Evolutionary conservation across 1,284 basidiomycete genomes (phyloP).

Genomic region (Phlebopus sp.): DNA sequence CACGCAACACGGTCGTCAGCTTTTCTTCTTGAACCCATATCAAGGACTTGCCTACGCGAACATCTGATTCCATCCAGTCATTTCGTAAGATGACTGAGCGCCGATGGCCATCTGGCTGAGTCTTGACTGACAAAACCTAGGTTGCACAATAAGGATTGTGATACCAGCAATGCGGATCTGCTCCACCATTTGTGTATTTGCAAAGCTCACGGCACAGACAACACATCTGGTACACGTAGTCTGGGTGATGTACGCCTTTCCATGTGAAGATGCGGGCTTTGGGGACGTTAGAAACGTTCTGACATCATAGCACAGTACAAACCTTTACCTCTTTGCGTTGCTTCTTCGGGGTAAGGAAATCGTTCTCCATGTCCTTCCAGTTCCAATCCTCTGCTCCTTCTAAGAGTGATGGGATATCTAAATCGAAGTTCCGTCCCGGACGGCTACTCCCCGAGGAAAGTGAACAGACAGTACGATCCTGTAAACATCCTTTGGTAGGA

Average conservation of each 20-base stretch:
- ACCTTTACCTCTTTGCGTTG: constrained; percentile 24
- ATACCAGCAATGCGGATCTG: constrained; percentile 1
- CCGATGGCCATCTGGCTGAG: constrained; percentile 38
- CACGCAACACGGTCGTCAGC: background rate
- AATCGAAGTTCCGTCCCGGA: constrained; percentile 8
- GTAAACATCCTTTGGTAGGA: constrained; percentile 17
- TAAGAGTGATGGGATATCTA: constrained; percentile 34
- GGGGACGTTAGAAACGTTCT: background rate
- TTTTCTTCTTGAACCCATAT: background rate
- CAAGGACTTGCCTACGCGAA: constrained; percentile 47
- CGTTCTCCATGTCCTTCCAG: constrained; percentile 47
- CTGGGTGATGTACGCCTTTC: constrained; percentile 23
- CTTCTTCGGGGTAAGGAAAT: constrained; percentile 37
- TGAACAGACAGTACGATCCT: constrained; percentile 12
- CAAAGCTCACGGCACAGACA: constrained; percentile 42
- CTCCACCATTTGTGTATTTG: constrained; percentile 17
- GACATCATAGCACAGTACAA: background rate
- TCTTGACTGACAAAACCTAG: constrained; percentile 44
- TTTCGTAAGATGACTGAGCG: constrained; percentile 57
- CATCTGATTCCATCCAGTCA: constrained; percentile 62
- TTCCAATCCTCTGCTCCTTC: constrained; percentile 50
- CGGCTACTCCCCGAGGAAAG: background rate
- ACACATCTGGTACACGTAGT: constrained; percentile 49
- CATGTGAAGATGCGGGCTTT: constrained; percentile 19
- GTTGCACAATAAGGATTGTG: constrained; percentile 2